Evolutionary conservation across 345 rosid species (phyloP), one percentile per base, ranked within the genome.

Genomic region (Ricinus communis): DNA sequence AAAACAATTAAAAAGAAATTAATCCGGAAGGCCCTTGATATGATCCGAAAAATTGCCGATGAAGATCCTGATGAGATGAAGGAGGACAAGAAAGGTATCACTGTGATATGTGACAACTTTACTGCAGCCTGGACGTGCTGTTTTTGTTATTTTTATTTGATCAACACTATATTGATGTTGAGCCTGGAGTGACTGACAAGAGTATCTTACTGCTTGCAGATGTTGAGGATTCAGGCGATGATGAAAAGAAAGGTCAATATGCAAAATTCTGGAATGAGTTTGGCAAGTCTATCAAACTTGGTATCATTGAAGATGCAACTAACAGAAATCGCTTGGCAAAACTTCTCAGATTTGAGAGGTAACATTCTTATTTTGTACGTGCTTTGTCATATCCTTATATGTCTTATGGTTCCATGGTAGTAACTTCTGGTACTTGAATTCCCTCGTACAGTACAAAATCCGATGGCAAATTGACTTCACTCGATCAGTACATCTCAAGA

Each of bases 1-100:
- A 95, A 90, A 83, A 95, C 98, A 71, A 95, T 92, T 62, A 95
- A 95, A 87, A 95, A 95, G 86, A 95, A 95, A 77, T 94, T 95
- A 71, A 92, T 95, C 77, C 81, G 97, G 52, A 92, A 90, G 83
- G 99, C 99, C 36, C 93, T 95, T 74, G 97, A 92, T 80, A 90
- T 92, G 98, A 92, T 92, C 59, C 91, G 96, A 49, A 92, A 80
- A 72, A 82, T 95, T 73, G 97, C 92, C 6, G 91, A 87, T 71
- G 99, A 93, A 82, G 97, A 93, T 83, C 97, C 98, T 43, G 93
- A 90, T 69, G 97, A 91, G 76, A 60, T 81, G 28, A 77, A 78
- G 59, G 91, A 90, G 65, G 97, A 92, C 76, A 86, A 87, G 80
- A 87, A 83, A 84, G 92, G 97, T 89, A 82, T 46, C 49, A 69